These are phyloP conservation scores for Jimgerdemannia lactiflua DNA, from an alignment of 192 early-diverging fungal genomes.

Conservation along the genomic window DNA sequence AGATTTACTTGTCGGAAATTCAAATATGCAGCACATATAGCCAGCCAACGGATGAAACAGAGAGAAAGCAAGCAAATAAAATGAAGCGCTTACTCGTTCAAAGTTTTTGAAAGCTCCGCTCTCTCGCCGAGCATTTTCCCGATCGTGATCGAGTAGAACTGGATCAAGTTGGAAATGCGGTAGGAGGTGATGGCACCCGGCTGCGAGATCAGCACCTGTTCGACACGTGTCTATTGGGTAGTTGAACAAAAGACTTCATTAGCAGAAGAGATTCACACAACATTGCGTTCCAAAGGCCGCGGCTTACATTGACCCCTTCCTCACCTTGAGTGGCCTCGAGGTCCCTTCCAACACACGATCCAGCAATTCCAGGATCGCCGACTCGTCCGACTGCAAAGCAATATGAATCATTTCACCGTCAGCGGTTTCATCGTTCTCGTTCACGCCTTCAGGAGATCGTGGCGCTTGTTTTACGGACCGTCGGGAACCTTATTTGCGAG, in stretches of 20 bases:
- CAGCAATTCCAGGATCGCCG: constrained; percentile 37
- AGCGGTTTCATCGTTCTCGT: background rate
- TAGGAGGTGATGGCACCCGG: constrained; percentile 63
- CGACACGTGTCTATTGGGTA: constrained; percentile 58
- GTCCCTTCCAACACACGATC: constrained; percentile 74
- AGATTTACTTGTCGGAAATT: background rate
- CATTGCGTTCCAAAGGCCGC: background rate
- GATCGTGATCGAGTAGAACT: constrained; percentile 76
- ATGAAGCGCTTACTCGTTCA: constrained; percentile 49
- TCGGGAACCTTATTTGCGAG: background rate
- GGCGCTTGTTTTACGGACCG: background rate
- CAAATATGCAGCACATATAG: background rate
- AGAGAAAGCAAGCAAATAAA: background rate
- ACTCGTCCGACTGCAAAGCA: constrained; percentile 15
- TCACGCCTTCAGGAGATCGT: background rate
- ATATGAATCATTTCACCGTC: background rate
- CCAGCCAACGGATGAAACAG: too few relatives aligned
- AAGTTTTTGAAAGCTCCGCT: constrained; percentile 45
- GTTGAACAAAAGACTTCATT: constrained; percentile 3
- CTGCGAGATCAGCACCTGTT: constrained; percentile 71
- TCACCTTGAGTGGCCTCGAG: constrained; percentile 70
- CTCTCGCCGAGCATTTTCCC: constrained; percentile 50
- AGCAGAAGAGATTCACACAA: background rate
- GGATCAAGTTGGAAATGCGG: constrained; percentile 66
- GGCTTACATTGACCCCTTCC: background rate